phyloP scores from a whole-genome alignment of 1,139 yeast genomes.

The Zygoascus hellenicus region DNA sequence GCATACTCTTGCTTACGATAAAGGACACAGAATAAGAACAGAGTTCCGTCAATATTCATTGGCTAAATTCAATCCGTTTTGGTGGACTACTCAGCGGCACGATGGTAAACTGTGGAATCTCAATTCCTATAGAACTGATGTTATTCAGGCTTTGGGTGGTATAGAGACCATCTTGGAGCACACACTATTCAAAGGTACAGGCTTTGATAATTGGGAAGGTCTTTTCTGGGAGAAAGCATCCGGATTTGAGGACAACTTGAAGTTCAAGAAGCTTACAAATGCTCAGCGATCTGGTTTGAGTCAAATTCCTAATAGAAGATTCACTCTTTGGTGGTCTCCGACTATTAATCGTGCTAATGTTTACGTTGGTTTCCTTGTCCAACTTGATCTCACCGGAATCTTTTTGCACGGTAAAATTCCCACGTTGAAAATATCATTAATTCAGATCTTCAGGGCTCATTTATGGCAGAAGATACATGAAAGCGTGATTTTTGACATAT shows the following conservation, averaged over 20 bases:
- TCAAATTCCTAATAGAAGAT: conserved; percentile 96
- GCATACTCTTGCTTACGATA: conserved; percentile 90
- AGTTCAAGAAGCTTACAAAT: conserved; percentile 88
- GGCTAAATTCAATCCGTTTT: conserved; percentile 75
- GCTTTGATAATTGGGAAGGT: conserved; percentile 98
- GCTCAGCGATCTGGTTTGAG: conserved; percentile 97
- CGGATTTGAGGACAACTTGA: conserved; percentile 94
- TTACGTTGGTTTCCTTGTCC: conserved; percentile 95
- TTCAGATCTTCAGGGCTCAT: conserved; percentile 96
- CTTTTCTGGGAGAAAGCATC: conserved; percentile 96
- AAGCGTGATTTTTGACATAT: conserved; percentile 84
- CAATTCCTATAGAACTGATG: conserved; percentile 90
- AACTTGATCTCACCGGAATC: conserved; percentile 92
- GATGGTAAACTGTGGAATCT: conserved; percentile 96
- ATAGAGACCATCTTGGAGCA: conserved; percentile 95
- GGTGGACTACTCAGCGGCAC: conserved; percentile 95
- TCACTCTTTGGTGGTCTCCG: conserved; percentile 99
- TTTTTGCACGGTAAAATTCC: conserved; percentile 98
- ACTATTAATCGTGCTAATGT: conserved; percentile 97
- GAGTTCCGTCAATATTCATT: conserved; percentile 71
- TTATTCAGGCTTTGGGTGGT: conserved; percentile 95
- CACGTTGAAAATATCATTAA: conserved; percentile 86
- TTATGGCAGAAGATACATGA: conserved; percentile 99
- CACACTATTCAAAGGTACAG: conserved; percentile 92
- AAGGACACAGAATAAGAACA: conserved; percentile 82